These are phyloP conservation scores for Theobroma cacao DNA, from an alignment of 345 rosid genomes.

Conservation along the genomic window DNA sequence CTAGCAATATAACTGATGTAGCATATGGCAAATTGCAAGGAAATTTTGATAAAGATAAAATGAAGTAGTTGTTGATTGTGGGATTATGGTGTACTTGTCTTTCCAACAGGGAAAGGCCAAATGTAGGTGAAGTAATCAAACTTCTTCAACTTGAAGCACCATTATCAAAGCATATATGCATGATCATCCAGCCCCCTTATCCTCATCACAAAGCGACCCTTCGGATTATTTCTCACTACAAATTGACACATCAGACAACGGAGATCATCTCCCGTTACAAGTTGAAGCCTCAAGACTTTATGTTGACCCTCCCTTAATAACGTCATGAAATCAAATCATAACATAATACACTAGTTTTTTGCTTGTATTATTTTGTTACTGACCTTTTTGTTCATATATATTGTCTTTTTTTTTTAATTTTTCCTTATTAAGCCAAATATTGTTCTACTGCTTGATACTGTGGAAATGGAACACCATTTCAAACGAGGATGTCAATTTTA, in stretches of 20 bases:
- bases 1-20: conserved; percentile 11
- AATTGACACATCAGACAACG: neutral
- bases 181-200: neutral
- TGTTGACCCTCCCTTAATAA: no score
- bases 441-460: no score
- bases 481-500: no score
- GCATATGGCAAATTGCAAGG: conserved; percentile 17
- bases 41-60: conserved; percentile 16
- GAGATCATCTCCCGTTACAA: neutral
- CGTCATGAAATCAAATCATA: no score
- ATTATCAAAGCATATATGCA: conserved; percentile 16
- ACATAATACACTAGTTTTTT: no score
- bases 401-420: no score
- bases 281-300: neutral
- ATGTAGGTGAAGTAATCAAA: conserved; percentile 16
- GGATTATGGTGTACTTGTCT: conserved; percentile 24
- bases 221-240: neutral
- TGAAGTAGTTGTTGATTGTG: conserved; percentile 17
- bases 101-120: conserved; percentile 14
- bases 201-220: neutral
- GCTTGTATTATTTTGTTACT: no score
- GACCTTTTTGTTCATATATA: no score
- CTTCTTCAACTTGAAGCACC: conserved; percentile 12
- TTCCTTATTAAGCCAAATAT: no score
- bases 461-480: no score